A percentile compares a stretch with the other conserved stretches of the same genome.
Evolutionary conservation across 164 flowering plant genomes (phyloP).

Genomic region (Houttuynia cordata): DNA sequence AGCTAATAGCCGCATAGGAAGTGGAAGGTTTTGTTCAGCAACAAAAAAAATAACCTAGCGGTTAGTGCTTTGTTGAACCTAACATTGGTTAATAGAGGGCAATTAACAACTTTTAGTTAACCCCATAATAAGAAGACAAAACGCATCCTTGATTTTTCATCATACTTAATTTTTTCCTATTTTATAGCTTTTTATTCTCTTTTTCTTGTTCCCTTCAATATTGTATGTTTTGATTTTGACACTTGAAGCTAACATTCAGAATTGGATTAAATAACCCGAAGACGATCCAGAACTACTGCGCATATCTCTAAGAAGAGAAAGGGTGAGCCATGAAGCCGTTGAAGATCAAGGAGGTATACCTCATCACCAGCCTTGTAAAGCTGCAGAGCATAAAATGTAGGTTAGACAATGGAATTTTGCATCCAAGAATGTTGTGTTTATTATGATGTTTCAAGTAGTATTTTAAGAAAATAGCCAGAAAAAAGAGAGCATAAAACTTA

Average conservation of each 20-base stretch:
- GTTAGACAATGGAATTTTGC: background rate
- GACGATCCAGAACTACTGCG: slow-evolving; percentile 11
- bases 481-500: background rate
- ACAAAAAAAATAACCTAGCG: too few relatives aligned
- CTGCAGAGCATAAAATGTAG: slow-evolving; percentile 9
- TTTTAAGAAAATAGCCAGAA: background rate
- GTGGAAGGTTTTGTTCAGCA: too few relatives aligned
- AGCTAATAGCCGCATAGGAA: too few relatives aligned
- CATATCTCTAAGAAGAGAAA: slow-evolving; percentile 24
- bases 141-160: too few relatives aligned
- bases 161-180: too few relatives aligned
- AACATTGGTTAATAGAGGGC: too few relatives aligned
- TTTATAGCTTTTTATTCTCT: too few relatives aligned
- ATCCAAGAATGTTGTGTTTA: background rate
- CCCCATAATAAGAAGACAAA: too few relatives aligned
- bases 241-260: background rate
- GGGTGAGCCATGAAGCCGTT: slow-evolving; percentile 18
- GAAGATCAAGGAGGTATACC: slow-evolving; percentile 20
- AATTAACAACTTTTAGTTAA: too few relatives aligned
- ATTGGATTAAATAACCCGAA: slow-evolving; percentile 4
- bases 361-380: slow-evolving; percentile 20
- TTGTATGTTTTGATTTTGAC: too few relatives aligned
- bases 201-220: too few relatives aligned
- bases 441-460: background rate
- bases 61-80: too few relatives aligned